Evolutionary conservation across 192 early-diverging fungal species (phyloP).

Genomic region (Obelidium mucronatum): DNA sequence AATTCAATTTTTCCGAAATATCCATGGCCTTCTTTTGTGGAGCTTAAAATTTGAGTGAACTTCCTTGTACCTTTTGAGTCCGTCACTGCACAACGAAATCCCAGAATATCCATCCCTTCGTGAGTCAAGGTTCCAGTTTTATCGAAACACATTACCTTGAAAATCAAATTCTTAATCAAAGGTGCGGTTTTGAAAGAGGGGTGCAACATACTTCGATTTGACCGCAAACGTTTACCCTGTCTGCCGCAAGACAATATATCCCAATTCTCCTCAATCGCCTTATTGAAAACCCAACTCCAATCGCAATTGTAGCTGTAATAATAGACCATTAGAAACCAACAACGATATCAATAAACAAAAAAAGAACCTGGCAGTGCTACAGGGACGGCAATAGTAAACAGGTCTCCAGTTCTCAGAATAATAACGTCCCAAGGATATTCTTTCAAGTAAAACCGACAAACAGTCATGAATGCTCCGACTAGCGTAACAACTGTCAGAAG

Average conservation of each 20-base stretch:
- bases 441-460: constrained; percentile 83
- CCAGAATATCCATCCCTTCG: constrained; percentile 93
- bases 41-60: constrained; percentile 25
- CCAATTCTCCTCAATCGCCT: constrained; percentile 75
- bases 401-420: constrained; percentile 89
- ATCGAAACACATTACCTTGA: constrained; percentile 92
- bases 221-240: constrained; percentile 92
- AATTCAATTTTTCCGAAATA: no score
- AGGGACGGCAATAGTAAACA: constrained; percentile 97
- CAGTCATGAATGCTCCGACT: constrained; percentile 85
- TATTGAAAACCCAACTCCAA: constrained; percentile 97
- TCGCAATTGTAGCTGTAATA: constrained; percentile 98
- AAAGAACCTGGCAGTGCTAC: constrained; percentile 95
- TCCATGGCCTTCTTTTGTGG: background rate
- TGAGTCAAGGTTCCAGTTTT: constrained; percentile 98
- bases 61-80: background rate
- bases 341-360: no score
- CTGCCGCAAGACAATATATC: constrained; percentile 95
- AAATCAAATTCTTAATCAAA: background rate
- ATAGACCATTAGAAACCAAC: no score
- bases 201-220: constrained; percentile 77
- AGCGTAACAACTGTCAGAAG: constrained; percentile 84
- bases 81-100: constrained; percentile 65
- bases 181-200: background rate
- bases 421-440: constrained; percentile 75